Base-by-base conservation (phyloP, 2,329 filamentous ascomycete genomes). In the Stagonosporopsis rhizophila region DNA sequence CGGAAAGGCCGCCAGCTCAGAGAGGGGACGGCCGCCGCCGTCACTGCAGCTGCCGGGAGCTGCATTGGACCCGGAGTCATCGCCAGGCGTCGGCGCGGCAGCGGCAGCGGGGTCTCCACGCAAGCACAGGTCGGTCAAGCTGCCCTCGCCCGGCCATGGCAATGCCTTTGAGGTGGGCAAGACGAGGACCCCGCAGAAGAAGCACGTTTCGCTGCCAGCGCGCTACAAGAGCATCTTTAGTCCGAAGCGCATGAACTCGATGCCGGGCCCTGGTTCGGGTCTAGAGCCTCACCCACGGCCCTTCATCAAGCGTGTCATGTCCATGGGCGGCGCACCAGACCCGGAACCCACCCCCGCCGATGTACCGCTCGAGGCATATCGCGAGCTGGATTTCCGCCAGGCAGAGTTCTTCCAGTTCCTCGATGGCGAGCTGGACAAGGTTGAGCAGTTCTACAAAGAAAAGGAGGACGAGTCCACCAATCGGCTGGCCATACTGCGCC, bases 381-480 rank as follows among this genome's bases (percentile, higher is more conserved):
- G 87, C 38, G 83, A 91, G 35, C 82, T 96, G 3, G 89, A 90
- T 40, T 81, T 87, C 53, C 84, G 87, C 17, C 88, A 96, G 74
- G 84, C 83, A n/a, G 91, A 96, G 14, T 98, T 99, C 71, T 94
- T 93, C 74, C 78, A 81, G 0, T 99, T 95, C 69, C 80, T 99
- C 49, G 91, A 97, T 66, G 80, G 80, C 9, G 90, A 99, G 77
- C 80, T 99, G 14, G 83, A 88, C n/a, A 99, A 98, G 77, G 91
- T 99, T 11, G 93, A 99, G 72, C 78, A 81, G 0, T 99, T 99
- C 70, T 98, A 98, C 79, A 87, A 86, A 65, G 79, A 86, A 64
- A 97, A 97, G 72, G 95, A 99, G 72, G 84, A 90, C 25, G 91
- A 97, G 71, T 91, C 94, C 0, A 89, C 87, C 0, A 80, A 88